A percentile compares a stretch with the other conserved stretches of the same genome.
Evolutionary conservation across 2,329 filamentous ascomycete genomes (phyloP).

Genomic region (Phyllosticta ampelicida): DNA sequence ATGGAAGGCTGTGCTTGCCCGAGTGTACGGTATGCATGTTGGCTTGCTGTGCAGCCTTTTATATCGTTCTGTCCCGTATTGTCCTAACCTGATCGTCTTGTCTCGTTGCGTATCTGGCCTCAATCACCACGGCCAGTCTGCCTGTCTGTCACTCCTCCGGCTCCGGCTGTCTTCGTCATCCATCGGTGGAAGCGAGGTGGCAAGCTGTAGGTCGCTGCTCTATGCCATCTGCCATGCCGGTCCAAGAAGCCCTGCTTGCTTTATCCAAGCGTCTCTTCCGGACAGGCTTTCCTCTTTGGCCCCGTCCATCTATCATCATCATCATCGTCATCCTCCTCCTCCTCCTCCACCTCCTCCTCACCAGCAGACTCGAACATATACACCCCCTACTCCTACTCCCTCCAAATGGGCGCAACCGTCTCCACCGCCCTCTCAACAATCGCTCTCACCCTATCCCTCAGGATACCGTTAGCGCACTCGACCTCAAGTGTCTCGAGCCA

Average conservation of each 20-base stretch:
- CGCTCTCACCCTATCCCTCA: conserved; percentile 74
- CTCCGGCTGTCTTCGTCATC: too few relatives aligned
- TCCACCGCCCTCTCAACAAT: conserved; percentile 87
- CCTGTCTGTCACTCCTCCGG: too few relatives aligned
- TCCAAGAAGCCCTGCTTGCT: too few relatives aligned
- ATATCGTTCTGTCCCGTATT: neutral
- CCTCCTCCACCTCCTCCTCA: neutral
- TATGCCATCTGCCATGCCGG: too few relatives aligned
- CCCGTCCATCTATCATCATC: too few relatives aligned
- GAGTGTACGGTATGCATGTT: neutral
- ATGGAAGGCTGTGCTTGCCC: neutral
- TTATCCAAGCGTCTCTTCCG: too few relatives aligned
- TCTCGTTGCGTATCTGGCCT: too few relatives aligned
- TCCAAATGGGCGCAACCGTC: conserved; percentile 63
- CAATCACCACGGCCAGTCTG: too few relatives aligned
- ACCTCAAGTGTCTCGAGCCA: conserved; percentile 91
- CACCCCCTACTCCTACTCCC: neutral
- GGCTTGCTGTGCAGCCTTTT: neutral
- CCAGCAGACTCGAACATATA: neutral
- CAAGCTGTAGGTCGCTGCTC: too few relatives aligned
- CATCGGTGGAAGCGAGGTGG: too few relatives aligned
- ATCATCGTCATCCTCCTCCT: too few relatives aligned
- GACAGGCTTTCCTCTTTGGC: too few relatives aligned
- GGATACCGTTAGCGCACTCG: conserved; percentile 67
- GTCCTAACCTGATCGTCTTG: neutral